A percentile compares a stretch with the other conserved stretches of the same genome.
Conservation (phyloP, 129 eudicot genomes). For the Logfia minima region DNA sequence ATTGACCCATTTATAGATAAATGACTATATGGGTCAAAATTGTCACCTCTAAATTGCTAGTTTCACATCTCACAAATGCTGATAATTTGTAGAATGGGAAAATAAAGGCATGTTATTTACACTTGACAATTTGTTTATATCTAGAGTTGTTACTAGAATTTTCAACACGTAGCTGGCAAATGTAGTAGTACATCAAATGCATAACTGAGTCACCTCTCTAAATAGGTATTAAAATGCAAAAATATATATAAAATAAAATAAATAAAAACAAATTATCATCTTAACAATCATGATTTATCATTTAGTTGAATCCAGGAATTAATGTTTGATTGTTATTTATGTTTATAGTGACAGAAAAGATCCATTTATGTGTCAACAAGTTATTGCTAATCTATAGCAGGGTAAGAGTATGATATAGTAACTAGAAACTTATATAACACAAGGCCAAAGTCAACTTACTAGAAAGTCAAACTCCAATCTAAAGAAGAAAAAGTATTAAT, state of each 20-base stretch:
- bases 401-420: neutral
- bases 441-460: constrained; percentile 12
- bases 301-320: neutral
- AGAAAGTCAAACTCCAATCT: neutral
- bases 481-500: neutral
- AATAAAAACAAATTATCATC: constrained; percentile 1
- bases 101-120: neutral
- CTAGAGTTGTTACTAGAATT: neutral
- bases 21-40: neutral
- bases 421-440: neutral
- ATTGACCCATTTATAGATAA: neutral
- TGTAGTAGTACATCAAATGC: neutral
- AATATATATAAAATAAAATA: no score
- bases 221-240: neutral
- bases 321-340: neutral
- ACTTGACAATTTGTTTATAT: neutral
- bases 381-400: neutral
- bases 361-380: neutral
- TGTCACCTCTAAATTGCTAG: neutral
- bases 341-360: neutral
- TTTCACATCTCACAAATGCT: neutral
- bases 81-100: neutral
- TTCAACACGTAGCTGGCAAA: neutral
- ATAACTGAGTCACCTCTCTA: neutral
- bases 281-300: no score